Evolutionary conservation across 1,284 basidiomycete species (phyloP).

Genomic region (Omphalotus olearius): DNA sequence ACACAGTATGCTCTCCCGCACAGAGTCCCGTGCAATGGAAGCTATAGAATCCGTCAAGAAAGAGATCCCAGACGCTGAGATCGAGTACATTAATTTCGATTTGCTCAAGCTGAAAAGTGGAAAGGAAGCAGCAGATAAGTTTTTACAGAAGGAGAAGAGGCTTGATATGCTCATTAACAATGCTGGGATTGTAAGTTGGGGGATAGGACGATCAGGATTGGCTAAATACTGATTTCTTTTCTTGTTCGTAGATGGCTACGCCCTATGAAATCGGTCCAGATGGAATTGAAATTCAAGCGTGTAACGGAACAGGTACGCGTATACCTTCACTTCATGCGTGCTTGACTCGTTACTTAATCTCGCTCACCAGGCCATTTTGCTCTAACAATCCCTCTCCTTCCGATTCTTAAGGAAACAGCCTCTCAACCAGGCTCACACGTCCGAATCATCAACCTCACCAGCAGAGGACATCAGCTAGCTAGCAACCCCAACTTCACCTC

Average conservation of each 20-base stretch:
- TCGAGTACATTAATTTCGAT: constrained; percentile 44
- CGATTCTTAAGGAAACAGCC: constrained; percentile 13
- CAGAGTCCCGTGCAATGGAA: constrained; percentile 31
- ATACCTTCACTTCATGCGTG: no score
- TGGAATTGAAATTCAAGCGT: constrained; percentile 10
- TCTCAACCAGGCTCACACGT: constrained; percentile 12
- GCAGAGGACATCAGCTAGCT: neutral
- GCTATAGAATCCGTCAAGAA: constrained; percentile 32
- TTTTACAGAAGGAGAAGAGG: constrained; percentile 41
- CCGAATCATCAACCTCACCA: constrained; percentile 13
- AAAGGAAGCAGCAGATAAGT: constrained; percentile 40
- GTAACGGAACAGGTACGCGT: constrained; percentile 1
- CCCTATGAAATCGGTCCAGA: constrained; percentile 9
- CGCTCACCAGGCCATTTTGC: constrained; percentile 8
- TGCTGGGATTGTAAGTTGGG: constrained; percentile 29
- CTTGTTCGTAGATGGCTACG: constrained; percentile 6
- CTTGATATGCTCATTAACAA: constrained; percentile 60
- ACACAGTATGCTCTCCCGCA: constrained; percentile 23
- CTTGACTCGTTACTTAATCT: no score
- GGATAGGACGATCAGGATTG: neutral
- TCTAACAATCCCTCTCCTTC: constrained; percentile 12
- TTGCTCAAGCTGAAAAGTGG: constrained; percentile 37
- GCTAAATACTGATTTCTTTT: neutral
- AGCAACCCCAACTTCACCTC: constrained; percentile 1
- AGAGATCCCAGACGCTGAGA: constrained; percentile 31